These are phyloP conservation scores for Brassica napus DNA, from an alignment of 345 rosid species.

Conservation along the genomic window Da-Ae NC_063445.1:56022001-56022500, in stretches of 20 bases:
- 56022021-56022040: background rate
- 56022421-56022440: constrained; percentile 72
- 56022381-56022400: background rate
- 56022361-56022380: background rate
- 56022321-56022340: background rate
- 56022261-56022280: constrained; percentile 55
- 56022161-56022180: constrained; percentile 50
- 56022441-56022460: constrained; percentile 60
- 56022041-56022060: background rate
- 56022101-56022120: constrained; percentile 37
- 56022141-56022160: constrained; percentile 50
- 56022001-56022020: constrained; percentile 6
- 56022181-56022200: constrained; percentile 70
- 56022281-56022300: constrained; percentile 50
- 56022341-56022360: background rate
- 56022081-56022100: constrained; percentile 14
- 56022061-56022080: background rate
- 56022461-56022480: background rate
- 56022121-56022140: constrained; percentile 83
- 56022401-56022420: constrained; percentile 43
- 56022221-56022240: constrained; percentile 58
- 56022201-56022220: constrained; percentile 44
- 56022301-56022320: constrained; percentile 57
- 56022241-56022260: constrained; percentile 56
- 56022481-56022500: background rate